A percentile compares a stretch with the other conserved stretches of the same genome.
phyloP scores from a whole-genome alignment of 2,329 filamentous ascomycete genomes.

The Mollisiaceae sp. region DNA sequence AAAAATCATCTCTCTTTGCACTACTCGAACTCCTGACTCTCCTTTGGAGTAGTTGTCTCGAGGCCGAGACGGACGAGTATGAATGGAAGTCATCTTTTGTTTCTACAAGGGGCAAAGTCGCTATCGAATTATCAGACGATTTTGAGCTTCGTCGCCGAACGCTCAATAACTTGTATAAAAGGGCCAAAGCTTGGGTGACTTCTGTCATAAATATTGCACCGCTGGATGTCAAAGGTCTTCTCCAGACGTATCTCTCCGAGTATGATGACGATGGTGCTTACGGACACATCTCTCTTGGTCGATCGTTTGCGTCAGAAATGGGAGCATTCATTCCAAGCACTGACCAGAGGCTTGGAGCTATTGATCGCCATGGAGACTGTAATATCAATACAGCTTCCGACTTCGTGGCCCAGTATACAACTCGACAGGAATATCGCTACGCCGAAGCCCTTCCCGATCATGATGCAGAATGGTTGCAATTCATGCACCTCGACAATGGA shows the following conservation, averaged over 20 bases:
- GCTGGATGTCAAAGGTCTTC: conserved; percentile 89
- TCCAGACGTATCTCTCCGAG: conserved; percentile 96
- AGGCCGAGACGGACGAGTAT: conserved; percentile 93
- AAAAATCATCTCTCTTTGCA: conserved; percentile 88
- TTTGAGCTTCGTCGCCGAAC: conserved; percentile 82
- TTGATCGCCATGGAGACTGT: conserved; percentile 75
- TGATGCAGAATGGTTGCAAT: conserved; percentile 67
- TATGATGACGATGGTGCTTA: conserved; percentile 91
- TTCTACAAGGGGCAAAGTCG: conserved; percentile 78
- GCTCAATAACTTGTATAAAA: conserved; percentile 75
- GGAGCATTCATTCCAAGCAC: conserved; percentile 84
- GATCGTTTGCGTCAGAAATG: conserved; percentile 94
- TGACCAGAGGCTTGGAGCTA: conserved; percentile 83
- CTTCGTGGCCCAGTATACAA: conserved; percentile 96
- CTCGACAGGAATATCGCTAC: conserved; percentile 92
- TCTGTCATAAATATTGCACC: conserved; percentile 83
- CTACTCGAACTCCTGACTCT: conserved; percentile 89
- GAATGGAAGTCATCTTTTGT: conserved; percentile 82
- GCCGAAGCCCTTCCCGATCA: conserved; percentile 76
- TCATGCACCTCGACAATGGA: conserved; percentile 60
- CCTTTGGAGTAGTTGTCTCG: conserved; percentile 94
- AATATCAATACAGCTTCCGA: conserved; percentile 92
- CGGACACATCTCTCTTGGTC: conserved; percentile 87
- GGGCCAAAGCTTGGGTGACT: conserved; percentile 81
- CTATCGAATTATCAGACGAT: conserved; percentile 91